Evolutionary conservation across 495 filamentous ascomycete genomes (phyloP), one percentile per base, ranked within the genome.

Genomic region (Alectoria sarmentosa): DNA sequence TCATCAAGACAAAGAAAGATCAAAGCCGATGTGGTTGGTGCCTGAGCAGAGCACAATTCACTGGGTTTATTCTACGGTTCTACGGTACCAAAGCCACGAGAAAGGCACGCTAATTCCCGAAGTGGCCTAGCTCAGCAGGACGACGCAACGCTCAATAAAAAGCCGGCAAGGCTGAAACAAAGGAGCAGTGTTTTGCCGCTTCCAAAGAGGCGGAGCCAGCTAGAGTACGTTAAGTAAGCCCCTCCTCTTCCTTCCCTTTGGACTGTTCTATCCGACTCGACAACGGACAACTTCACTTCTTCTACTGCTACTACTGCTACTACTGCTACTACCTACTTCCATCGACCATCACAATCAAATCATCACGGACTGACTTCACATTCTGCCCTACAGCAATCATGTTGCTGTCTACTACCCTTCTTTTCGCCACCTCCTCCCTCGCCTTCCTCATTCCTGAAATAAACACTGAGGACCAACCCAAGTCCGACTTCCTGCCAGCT

Each of bases 361-460:
- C 21, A 39, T 60, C 26, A 36, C n/a, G 37, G 26, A 26, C 36
- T 60, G 57, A 55, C 17, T 55, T 55, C 52, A 34, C 7, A 55
- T n/a, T 34, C 15, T 34, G 7, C 52, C 0, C 30, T 34, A 55
- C 8, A 55, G 52, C 55, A 64, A 74, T 63, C 70, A 82, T 81
- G 79, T 72, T 75, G 60, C 63, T 80, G 48, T 76, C 75, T 59
- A 64, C 67, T 78, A 42, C 67, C 79, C 23, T 66, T 79, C 55
- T 73, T 38, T 70, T 78, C 58, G 79, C 76, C 42, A 69, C 80
- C 44, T 69, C 74, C 70, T 74, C 77, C 68, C 76, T 73, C 44
- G 79, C 80, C n/a, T 73, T 83, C 65, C 70, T 83, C 58, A 74
- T 83, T 28, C 67, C 67, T 61, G 71, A 76, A 34, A 60, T 71